Evolutionary conservation across 2,329 filamentous ascomycete genomes (phyloP).

Genomic region (Fusarium chlamydosporum): DNA sequence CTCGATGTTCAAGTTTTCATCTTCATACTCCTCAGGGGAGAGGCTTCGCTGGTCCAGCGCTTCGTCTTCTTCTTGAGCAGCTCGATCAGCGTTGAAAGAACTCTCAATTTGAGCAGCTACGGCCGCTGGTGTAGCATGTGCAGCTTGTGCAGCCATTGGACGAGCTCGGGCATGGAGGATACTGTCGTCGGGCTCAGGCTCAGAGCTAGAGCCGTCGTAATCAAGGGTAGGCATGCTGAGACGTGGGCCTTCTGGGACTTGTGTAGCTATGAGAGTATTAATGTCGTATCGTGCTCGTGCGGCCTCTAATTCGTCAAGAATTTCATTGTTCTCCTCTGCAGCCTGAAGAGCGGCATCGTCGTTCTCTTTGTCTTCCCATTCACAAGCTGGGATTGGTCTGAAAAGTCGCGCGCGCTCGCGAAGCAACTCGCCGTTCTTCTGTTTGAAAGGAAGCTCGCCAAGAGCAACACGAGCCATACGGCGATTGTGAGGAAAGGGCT

Average conservation of each 20-base stretch:
- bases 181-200: slow-evolving; percentile 55
- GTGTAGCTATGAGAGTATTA: slow-evolving; percentile 50
- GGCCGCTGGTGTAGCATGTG: slow-evolving; percentile 20
- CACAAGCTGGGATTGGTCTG: slow-evolving; percentile 45
- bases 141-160: slow-evolving; percentile 30
- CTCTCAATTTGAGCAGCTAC: slow-evolving; percentile 50
- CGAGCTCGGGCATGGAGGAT: slow-evolving; percentile 53
- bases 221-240: slow-evolving; percentile 57
- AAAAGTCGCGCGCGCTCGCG: slow-evolving; percentile 40
- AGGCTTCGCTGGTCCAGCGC: slow-evolving; percentile 39
- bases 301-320: slow-evolving; percentile 13
- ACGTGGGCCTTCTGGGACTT: slow-evolving; percentile 49
- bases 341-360: slow-evolving; percentile 34
- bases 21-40: slow-evolving; percentile 53
- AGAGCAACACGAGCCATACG: slow-evolving; percentile 49
- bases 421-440: slow-evolving; percentile 42
- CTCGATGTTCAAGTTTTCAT: slow-evolving; percentile 50
- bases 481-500: slow-evolving; percentile 8
- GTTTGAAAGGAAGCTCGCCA: slow-evolving; percentile 47
- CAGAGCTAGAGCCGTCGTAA: slow-evolving; percentile 56
- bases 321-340: slow-evolving; percentile 31
- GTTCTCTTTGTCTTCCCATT: slow-evolving; percentile 52
- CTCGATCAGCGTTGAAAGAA: slow-evolving; percentile 50
- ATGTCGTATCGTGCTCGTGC: slow-evolving; percentile 2
- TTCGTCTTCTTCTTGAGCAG: slow-evolving; percentile 34